These are phyloP conservation scores for Neltuma alba DNA, from an alignment of 306 rosid species.

Conservation along the genomic window DNA sequence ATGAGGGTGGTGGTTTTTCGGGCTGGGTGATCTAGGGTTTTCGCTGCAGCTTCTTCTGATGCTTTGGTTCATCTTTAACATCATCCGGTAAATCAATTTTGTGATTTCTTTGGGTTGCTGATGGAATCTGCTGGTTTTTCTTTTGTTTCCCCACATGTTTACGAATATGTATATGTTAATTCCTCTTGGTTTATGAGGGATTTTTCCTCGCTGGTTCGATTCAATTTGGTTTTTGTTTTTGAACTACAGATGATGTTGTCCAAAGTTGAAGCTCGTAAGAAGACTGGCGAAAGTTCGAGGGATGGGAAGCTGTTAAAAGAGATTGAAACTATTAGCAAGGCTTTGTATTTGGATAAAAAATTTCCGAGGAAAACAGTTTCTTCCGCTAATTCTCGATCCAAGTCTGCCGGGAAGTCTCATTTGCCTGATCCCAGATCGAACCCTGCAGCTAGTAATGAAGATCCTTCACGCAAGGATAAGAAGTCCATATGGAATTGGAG, in stretches of 20 bases:
- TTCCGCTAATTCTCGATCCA: constrained; percentile 27
- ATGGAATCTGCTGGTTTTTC: constrained; percentile 12
- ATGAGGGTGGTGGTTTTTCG: constrained; percentile 32
- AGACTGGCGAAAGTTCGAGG: constrained; percentile 59
- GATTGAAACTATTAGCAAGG: constrained; percentile 66
- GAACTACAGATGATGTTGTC: constrained; percentile 54
- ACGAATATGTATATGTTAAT: neutral
- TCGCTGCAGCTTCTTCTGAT: constrained; percentile 35
- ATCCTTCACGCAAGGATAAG: constrained; percentile 67
- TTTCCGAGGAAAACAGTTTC: constrained; percentile 45
- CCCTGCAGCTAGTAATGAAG: constrained; percentile 46
- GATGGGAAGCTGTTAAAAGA: constrained; percentile 59
- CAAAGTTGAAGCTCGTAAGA: constrained; percentile 60
- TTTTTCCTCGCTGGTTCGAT: constrained; percentile 26
- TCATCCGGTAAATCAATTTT: constrained; percentile 48
- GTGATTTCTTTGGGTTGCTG: neutral
- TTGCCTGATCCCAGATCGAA: constrained; percentile 49
- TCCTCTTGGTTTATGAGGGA: neutral
- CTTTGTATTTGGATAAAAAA: constrained; percentile 46
- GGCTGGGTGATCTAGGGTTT: constrained; percentile 42
- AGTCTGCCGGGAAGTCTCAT: constrained; percentile 41
- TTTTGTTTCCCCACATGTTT: neutral
- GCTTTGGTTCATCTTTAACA: constrained; percentile 35
- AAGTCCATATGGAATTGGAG: constrained; percentile 90
- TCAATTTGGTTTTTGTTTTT: neutral